These are phyloP conservation scores for Detonula confervacea DNA, from an alignment of 352 stramenopile species.

Conservation along the genomic window DNA sequence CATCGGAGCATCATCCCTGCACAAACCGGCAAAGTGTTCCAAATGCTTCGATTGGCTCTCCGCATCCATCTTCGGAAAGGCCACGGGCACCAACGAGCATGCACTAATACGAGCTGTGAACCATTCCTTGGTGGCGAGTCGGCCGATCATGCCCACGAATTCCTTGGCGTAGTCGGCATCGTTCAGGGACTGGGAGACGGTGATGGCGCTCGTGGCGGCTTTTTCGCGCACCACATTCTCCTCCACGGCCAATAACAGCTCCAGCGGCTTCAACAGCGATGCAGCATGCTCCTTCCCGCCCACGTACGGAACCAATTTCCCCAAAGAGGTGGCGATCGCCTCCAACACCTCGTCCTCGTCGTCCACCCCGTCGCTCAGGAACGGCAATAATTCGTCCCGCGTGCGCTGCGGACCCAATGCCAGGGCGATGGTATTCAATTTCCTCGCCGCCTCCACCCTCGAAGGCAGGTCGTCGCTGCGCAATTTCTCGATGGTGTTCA, in stretches of 20 bases:
- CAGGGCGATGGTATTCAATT: constrained; percentile 61
- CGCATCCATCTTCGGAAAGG: constrained; percentile 53
- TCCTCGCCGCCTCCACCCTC: constrained; percentile 63
- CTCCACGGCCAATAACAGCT: constrained; percentile 88
- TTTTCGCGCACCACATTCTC: constrained; percentile 92
- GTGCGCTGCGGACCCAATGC: constrained; percentile 72
- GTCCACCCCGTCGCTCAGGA: constrained; percentile 96
- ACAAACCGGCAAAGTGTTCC: constrained; percentile 92
- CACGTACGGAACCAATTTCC: constrained; percentile 89
- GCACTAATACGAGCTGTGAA: constrained; percentile 90
- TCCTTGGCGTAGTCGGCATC: constrained; percentile 88
- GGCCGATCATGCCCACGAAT: constrained; percentile 92
- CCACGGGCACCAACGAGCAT: constrained; percentile 77
- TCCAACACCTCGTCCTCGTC: constrained; percentile 98
- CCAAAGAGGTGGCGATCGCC: constrained; percentile 76
- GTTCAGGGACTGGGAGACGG: constrained; percentile 89
- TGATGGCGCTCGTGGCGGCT: constrained; percentile 90
- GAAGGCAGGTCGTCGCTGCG: constrained; percentile 70
- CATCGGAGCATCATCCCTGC: constrained; percentile 97
- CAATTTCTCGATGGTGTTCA: constrained; percentile 78
- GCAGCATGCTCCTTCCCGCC: constrained; percentile 90
- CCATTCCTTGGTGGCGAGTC: constrained; percentile 95
- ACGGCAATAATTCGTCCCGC: constrained; percentile 94
- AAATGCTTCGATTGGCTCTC: constrained; percentile 85
- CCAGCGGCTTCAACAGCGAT: constrained; percentile 93